Base-by-base conservation (phyloP, 352 stramenopile genomes). In the Phytophthora gonapodyides region DNA sequence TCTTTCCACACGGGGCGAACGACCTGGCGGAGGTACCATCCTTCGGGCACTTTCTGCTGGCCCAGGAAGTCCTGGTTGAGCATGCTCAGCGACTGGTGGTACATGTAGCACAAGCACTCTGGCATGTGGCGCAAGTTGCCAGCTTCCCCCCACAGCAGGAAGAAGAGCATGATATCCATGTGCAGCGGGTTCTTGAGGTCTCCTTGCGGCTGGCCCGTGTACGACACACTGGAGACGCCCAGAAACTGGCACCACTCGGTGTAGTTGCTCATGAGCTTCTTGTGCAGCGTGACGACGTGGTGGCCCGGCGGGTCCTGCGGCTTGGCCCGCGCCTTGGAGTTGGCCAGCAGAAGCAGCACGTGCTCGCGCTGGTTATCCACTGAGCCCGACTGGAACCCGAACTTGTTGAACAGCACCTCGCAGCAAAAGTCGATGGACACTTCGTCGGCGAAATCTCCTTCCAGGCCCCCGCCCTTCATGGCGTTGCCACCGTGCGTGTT, bases 71-170 rank as follows among this genome's bases (percentile, higher is more conserved):
- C 81, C 19, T 71, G 54, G 54, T 91, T 88, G 0, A 91, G 58
- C 57, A 82, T 71, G 5, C 7, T 60, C 5, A 89, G 53, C 60
- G 80, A 67, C 48, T 91, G 77, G 71, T 99, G 96, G 72, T 98
- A 98, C 12, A 99, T 62, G 65, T 98, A 99, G 74, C 95, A 98
- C 31, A 98, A 61, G 69, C 93, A 98, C 71, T 99, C 97, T 1
- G 97, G 93, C 92, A 99, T 98, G 71, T 98, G 94, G 7, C 95
- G 75, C 35, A 99, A 67, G 73, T 99, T 99, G 36, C 76, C 93
- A 8, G 82, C 87, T 74, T 99, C 97, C n/a, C 97, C 96, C 97
- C 97, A 99, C 30, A 99, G 88, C 61, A 96, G 91, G 44, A 99
- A 84, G 64, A 93, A 98, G 12, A 99, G 76, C 46, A 98, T 91